Evolutionary conservation across 352 stramenopile species (phyloP).

Genomic region (Phytophthora hybrid): DNA sequence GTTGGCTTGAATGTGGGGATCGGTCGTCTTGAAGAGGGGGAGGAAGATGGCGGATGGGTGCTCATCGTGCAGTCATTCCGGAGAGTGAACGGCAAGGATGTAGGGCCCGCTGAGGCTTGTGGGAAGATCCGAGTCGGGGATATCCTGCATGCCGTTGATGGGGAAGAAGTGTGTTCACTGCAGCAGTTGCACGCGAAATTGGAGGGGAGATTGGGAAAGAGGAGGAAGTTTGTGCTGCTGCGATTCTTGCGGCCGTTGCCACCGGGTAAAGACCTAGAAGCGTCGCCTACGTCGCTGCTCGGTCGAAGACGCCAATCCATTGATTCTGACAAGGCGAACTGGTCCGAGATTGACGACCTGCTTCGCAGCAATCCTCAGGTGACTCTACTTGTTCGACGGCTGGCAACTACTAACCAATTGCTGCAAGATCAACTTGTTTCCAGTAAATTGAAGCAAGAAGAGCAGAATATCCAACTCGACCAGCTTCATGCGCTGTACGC

Average conservation of each 20-base stretch:
- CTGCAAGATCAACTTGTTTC: slow-evolving; percentile 62
- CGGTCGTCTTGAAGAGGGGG: neutral
- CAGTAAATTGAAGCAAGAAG: slow-evolving; percentile 60
- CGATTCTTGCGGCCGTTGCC: slow-evolving; percentile 41
- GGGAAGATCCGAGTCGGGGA: slow-evolving; percentile 56
- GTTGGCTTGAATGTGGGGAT: slow-evolving; percentile 55
- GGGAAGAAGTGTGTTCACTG: slow-evolving; percentile 41
- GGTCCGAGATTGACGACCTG: slow-evolving; percentile 14
- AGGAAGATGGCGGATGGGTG: neutral
- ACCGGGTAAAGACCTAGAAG: neutral
- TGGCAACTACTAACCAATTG: slow-evolving; percentile 52
- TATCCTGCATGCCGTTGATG: slow-evolving; percentile 53
- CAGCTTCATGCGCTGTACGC: slow-evolving; percentile 71
- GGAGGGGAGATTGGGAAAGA: slow-evolving; percentile 7
- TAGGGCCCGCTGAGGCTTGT: slow-evolving; percentile 59
- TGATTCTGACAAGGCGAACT: neutral
- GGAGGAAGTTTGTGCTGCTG: slow-evolving; percentile 50
- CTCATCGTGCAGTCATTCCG: slow-evolving; percentile 62
- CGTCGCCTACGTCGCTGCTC: neutral
- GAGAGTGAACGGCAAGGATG: slow-evolving; percentile 40
- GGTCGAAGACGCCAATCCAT: neutral
- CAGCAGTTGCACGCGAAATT: slow-evolving; percentile 41
- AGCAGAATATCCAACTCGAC: slow-evolving; percentile 71
- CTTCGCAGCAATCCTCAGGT: slow-evolving; percentile 38
- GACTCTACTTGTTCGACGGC: slow-evolving; percentile 46